phyloP scores from a whole-genome alignment of 768 basidiomycete genomes.

The Boletales sp. region DNA sequence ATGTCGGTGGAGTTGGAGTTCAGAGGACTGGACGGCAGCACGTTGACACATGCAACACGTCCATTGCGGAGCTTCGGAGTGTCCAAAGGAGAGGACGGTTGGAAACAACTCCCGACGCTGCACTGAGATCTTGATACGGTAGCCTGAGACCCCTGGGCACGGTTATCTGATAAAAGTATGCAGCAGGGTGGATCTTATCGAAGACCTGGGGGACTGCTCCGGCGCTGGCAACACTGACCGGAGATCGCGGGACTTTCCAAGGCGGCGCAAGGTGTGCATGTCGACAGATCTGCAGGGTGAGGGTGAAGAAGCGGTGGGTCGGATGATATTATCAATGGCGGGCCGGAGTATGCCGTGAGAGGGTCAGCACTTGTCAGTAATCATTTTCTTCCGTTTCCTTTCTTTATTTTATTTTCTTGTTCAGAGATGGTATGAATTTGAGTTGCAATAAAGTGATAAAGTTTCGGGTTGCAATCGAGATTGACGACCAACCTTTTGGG shows the following conservation, averaged over 20 bases:
- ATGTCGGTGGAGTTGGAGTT: too few species aligned
- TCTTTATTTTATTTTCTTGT: neutral
- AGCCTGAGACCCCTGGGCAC: too few species aligned
- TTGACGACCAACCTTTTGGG: slow-evolving; percentile 41
- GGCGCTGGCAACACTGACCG: slow-evolving; percentile 4
- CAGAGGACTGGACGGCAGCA: too few species aligned
- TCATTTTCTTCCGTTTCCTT: too few species aligned
- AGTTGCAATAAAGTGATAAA: slow-evolving; percentile 56
- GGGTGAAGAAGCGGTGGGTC: slow-evolving; percentile 17
- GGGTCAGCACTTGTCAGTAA: too few species aligned
- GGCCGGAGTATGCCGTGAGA: slow-evolving; percentile 8
- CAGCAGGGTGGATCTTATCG: slow-evolving; percentile 1
- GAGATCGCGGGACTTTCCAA: slow-evolving; percentile 23
- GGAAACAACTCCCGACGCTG: too few species aligned
- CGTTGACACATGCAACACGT: neutral
- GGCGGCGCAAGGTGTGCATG: slow-evolving; percentile 1
- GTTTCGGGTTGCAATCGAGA: slow-evolving; percentile 43
- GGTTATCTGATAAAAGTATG: slow-evolving; percentile 11
- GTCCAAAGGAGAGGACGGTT: neutral
- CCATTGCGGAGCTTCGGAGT: neutral
- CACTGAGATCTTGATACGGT: too few species aligned
- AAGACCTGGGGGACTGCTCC: neutral
- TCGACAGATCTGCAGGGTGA: slow-evolving; percentile 20
- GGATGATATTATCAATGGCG: neutral
- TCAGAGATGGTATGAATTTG: slow-evolving; percentile 28